phyloP scores from a whole-genome alignment of 2,329 filamentous ascomycete species.

The Ophioceras dolichostomum region DNA sequence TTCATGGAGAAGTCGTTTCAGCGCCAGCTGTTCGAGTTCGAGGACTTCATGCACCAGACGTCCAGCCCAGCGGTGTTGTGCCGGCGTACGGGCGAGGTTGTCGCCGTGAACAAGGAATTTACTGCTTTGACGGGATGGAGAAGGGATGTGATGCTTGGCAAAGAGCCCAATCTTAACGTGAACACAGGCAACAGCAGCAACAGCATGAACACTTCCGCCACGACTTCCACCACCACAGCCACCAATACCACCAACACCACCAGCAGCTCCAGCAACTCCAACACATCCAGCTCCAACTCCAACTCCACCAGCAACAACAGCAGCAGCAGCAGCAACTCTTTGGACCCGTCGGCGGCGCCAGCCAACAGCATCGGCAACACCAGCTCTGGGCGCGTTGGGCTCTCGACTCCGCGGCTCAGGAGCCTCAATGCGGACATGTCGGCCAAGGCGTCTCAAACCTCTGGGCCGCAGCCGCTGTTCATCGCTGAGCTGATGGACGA shows the following conservation, averaged over 20 bases:
- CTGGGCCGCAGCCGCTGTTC: constrained; percentile 66
- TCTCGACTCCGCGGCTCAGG: constrained; percentile 39
- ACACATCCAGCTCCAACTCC: too few species aligned
- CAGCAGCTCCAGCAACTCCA: background rate
- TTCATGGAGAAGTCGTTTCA: constrained; percentile 99
- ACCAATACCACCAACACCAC: too few species aligned
- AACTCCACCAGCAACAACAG: too few species aligned
- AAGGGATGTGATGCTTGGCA: constrained; percentile 77
- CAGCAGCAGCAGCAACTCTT: too few species aligned
- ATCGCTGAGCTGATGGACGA: constrained; percentile 88
- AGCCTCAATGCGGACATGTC: constrained; percentile 21
- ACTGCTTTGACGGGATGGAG: constrained; percentile 92
- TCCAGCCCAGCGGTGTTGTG: constrained; percentile 88
- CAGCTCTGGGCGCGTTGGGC: constrained; percentile 26
- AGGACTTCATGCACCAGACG: constrained; percentile 80
- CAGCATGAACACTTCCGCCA: too few species aligned
- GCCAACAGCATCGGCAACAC: background rate
- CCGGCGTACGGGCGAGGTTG: constrained; percentile 86
- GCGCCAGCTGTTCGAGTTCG: constrained; percentile 81
- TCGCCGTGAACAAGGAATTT: constrained; percentile 91
- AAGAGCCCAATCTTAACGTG: constrained; percentile 76
- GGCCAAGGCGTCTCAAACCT: constrained; percentile 25
- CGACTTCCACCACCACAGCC: too few species aligned
- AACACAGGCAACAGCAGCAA: constrained; percentile 45
- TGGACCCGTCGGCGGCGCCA: constrained; percentile 8